phyloP scores from a whole-genome alignment of 805 yeast species.

The Wickerhamomyces bovis region DNA sequence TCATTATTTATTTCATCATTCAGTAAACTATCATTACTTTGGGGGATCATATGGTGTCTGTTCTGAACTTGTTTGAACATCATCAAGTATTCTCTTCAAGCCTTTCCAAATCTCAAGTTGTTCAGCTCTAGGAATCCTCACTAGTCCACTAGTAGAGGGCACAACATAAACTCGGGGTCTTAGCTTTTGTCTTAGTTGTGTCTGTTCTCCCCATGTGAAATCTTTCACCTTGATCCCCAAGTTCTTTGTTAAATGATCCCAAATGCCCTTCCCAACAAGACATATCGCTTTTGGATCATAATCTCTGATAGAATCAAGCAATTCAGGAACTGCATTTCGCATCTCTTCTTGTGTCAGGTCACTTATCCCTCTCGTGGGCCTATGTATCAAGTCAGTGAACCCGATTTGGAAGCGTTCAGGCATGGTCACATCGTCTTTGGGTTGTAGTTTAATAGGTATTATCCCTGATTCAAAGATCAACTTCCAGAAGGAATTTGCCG shows the following conservation, averaged over 20 bases:
- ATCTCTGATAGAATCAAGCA: conserved; percentile 38
- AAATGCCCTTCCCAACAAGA: conserved; percentile 69
- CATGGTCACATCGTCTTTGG: conserved; percentile 33
- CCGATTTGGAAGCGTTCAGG: conserved; percentile 45
- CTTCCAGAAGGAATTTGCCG: conserved; percentile 63
- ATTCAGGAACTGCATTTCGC: conserved; percentile 44
- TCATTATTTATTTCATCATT: neutral
- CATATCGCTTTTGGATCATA: conserved; percentile 41
- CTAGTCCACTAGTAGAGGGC: conserved; percentile 72
- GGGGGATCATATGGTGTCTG: neutral
- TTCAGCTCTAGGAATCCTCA: conserved; percentile 40
- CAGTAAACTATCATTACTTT: neutral
- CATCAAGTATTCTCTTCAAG: conserved; percentile 20
- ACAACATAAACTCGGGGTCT: conserved; percentile 44
- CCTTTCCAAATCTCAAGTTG: conserved; percentile 46
- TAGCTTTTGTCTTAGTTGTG: conserved; percentile 4
- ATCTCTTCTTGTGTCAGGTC: conserved; percentile 51
- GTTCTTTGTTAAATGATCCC: conserved; percentile 50
- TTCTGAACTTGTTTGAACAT: neutral
- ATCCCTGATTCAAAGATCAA: conserved; percentile 48
- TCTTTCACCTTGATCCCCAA: conserved; percentile 6
- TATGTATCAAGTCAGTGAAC: conserved; percentile 61
- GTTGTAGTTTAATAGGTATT: conserved; percentile 25
- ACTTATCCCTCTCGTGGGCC: conserved; percentile 55
- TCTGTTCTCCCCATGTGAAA: conserved; percentile 53